A percentile compares a stretch with the other conserved stretches of the same genome.
phyloP scores from a whole-genome alignment of 2,329 filamentous ascomycete genomes.

The Verruconis gallopava region DNA sequence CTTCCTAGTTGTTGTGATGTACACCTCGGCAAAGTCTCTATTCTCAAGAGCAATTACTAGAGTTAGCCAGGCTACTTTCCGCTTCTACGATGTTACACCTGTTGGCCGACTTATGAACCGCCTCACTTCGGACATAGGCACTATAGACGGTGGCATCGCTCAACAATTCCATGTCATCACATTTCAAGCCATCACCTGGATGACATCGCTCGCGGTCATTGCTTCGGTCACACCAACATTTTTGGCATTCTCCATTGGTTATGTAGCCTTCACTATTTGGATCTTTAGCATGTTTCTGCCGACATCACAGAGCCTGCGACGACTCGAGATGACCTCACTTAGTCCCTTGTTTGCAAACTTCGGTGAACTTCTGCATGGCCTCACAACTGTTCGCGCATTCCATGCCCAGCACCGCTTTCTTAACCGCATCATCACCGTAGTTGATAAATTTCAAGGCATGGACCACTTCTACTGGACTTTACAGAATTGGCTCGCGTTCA shows the following conservation, averaged over 20 bases:
- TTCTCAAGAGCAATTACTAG: constrained; percentile 60
- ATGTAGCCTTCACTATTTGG: constrained; percentile 56
- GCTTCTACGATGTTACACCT: constrained; percentile 84
- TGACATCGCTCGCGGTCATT: constrained; percentile 63
- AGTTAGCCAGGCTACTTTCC: constrained; percentile 70
- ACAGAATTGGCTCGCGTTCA: constrained; percentile 71
- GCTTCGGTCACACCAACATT: constrained; percentile 67
- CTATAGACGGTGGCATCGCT: constrained; percentile 77
- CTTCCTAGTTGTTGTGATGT: constrained; percentile 63
- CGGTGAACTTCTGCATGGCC: constrained; percentile 69
- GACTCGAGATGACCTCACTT: constrained; percentile 80
- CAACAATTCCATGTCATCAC: constrained; percentile 58
- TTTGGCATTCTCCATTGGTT: constrained; percentile 53
- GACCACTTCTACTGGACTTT: constrained; percentile 90
- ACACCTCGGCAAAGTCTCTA: constrained; percentile 61
- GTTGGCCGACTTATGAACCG: constrained; percentile 86
- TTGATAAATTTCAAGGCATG: constrained; percentile 84
- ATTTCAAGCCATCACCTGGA: constrained; percentile 57
- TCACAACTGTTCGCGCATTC: constrained; percentile 78
- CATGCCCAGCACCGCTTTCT: constrained; percentile 69
- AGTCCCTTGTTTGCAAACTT: constrained; percentile 89
- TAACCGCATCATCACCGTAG: constrained; percentile 62
- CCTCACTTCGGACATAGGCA: constrained; percentile 79
- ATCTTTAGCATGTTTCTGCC: constrained; percentile 70
- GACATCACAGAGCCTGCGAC: constrained; percentile 67